Conservation (phyloP, 1,284 basidiomycete genomes). For the Peniophora sp. region DNA sequence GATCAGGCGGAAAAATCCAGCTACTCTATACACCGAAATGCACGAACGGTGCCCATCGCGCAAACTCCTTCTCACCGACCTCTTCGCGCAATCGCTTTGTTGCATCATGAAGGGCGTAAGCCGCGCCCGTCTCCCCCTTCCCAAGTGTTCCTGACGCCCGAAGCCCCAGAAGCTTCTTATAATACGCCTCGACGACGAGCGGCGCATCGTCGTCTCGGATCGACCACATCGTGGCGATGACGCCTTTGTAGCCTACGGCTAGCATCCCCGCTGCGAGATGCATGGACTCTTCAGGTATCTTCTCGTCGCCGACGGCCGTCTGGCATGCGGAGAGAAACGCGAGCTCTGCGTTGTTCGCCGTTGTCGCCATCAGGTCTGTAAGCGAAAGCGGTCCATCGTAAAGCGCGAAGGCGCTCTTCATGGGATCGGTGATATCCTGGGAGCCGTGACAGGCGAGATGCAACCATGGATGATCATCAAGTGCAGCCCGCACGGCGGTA, state of each 20-base stretch:
- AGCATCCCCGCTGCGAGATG: slow-evolving; percentile 19
- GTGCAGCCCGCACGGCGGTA: neutral
- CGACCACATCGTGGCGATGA: slow-evolving; percentile 19
- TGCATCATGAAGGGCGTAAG: slow-evolving; percentile 2
- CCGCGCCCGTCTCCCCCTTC: neutral
- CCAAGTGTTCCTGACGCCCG: neutral
- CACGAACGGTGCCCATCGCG: neutral
- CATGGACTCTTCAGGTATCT: slow-evolving; percentile 14
- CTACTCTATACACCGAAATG: neutral
- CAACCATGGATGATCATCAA: neutral
- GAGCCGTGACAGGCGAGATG: slow-evolving; percentile 4
- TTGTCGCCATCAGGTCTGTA: neutral
- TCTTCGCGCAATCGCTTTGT: neutral
- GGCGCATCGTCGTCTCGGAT: slow-evolving; percentile 11
- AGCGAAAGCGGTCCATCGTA: neutral
- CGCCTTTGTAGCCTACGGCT: slow-evolving; percentile 14
- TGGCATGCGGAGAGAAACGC: slow-evolving; percentile 19
- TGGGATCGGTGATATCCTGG: neutral
- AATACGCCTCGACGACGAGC: slow-evolving; percentile 9
- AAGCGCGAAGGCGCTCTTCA: slow-evolving; percentile 1
- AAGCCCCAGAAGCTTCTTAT: slow-evolving; percentile 1
- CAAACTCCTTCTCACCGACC: neutral
- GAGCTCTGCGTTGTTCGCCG: neutral
- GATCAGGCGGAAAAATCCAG: too few relatives aligned
- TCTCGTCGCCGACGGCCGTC: slow-evolving; percentile 14